Base-by-base conservation (phyloP, 768 basidiomycete genomes). In the Infundibulicybe gibba region DNA sequence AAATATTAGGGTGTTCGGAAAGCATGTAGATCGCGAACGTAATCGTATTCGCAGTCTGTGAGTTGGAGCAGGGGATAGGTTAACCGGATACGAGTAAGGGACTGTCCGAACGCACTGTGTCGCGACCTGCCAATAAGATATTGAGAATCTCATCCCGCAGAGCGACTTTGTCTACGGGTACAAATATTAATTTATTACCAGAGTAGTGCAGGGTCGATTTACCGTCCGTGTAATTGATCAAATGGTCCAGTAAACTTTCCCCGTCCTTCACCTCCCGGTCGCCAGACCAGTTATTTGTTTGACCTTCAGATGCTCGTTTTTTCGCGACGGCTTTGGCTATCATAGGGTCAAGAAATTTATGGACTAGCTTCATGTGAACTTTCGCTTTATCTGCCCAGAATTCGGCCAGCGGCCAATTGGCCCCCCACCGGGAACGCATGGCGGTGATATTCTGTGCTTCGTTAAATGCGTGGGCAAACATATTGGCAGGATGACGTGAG, bases 191-290 rank as follows among this genome's bases (percentile, higher is more conserved):
- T 6, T 33, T 45, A 19, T n/a, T n/a, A n/a, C n/a, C 33, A 34
- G 21, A 40, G 25, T 25, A 25, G n/a, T 8, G 25, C n/a, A 15
- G 25, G 25, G 16, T 19, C 10, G 19, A 49, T 63, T 42, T 30
- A 79, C 79, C 77, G 54, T 80, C 67, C 1, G 79, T 82, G 32
- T 69, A 70, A 32, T 72, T 69, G n/a, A 80, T 70, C 49, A 83
- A 54, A 60, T 80, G 76, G 44, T 77, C 75, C 53, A 81, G 57
- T 17, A 80, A 59, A 1, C 68, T 76, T 46, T 71, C 69, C 19
- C 60, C 60, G 19, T 51, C 55, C 9, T 53, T 48, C 10, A 59
- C 61, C 5, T 52, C 46, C 10, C 43, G 53, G 16, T 40, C 52
- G 6, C 25, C 25, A 8, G 25, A 25, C 25, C 25, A 25, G 21